Evolutionary conservation across 345 rosid species (phyloP).

Genomic region (Ceriops zippeliana): DNA sequence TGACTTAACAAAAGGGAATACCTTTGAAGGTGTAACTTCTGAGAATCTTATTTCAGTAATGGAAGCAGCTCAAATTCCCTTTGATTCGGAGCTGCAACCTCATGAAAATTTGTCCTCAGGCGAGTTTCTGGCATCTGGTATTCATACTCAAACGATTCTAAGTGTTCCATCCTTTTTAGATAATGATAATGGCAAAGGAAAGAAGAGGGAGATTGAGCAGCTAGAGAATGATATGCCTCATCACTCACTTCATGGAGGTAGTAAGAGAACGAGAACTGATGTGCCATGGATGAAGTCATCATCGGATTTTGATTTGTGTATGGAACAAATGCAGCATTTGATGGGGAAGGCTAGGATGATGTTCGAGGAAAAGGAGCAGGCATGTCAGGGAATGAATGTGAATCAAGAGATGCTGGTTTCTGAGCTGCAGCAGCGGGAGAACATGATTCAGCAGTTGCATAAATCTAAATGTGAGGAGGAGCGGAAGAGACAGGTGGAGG

Average conservation of each 20-base stretch:
- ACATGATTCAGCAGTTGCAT: constrained; percentile 52
- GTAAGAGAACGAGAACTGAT: constrained; percentile 68
- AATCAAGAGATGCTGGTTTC: constrained; percentile 48
- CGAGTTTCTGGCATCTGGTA: constrained; percentile 57
- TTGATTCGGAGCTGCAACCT: constrained; percentile 48
- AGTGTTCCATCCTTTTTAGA: constrained; percentile 48
- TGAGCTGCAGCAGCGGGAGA: constrained; percentile 50
- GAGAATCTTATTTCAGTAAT: constrained; percentile 59
- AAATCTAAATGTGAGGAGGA: constrained; percentile 56
- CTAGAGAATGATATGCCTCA: constrained; percentile 44
- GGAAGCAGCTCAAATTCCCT: constrained; percentile 54
- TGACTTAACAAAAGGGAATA: constrained; percentile 37
- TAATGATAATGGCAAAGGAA: constrained; percentile 26
- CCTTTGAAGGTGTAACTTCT: constrained; percentile 45
- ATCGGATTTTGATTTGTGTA: constrained; percentile 36
- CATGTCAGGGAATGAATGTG: constrained; percentile 36
- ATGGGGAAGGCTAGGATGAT: constrained; percentile 49
- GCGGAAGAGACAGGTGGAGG: constrained; percentile 45
- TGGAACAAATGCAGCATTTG: constrained; percentile 49
- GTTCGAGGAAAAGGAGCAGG: constrained; percentile 48
- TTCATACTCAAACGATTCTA: constrained; percentile 44
- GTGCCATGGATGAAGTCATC: constrained; percentile 46
- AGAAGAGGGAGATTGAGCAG: constrained; percentile 62
- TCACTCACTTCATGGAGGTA: constrained; percentile 43
- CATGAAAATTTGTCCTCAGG: constrained; percentile 40